A percentile compares a stretch with the other conserved stretches of the same genome.
phyloP scores from a whole-genome alignment of 1,139 yeast genomes.

The Debaryomyces sp. region DNA sequence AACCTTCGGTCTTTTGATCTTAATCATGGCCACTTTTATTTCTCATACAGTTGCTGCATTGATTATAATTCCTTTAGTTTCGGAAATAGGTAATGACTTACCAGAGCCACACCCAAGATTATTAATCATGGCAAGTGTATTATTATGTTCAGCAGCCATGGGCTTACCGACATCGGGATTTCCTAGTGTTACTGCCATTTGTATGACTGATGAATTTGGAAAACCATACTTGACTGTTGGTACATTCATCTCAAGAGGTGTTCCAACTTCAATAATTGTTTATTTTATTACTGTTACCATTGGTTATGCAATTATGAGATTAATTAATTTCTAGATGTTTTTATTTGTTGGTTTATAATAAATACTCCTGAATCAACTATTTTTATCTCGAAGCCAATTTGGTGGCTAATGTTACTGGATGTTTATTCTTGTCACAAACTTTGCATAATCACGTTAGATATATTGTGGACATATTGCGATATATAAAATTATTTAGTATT shows the following conservation, averaged over 20 bases:
- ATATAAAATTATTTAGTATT: conserved; percentile 1
- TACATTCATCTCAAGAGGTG: conserved; percentile 71
- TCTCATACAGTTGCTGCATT: conserved; percentile 80
- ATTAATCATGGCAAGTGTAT: conserved; percentile 66
- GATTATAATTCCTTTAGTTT: conserved; percentile 68
- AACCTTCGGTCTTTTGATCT: conserved; percentile 66
- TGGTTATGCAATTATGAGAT: conserved; percentile 67
- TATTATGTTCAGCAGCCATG: conserved; percentile 76
- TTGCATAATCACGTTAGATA: background rate
- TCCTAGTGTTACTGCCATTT: conserved; percentile 80
- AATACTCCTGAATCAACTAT: background rate
- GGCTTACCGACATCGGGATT: conserved; percentile 77
- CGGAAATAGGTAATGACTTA: conserved; percentile 65
- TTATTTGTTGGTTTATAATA: background rate
- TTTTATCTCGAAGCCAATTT: background rate
- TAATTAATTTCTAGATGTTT: conserved; percentile 37
- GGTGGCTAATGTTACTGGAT: background rate
- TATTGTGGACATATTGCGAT: conserved; percentile 1
- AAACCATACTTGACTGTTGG: conserved; percentile 65
- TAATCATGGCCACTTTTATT: conserved; percentile 73
- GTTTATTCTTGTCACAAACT: background rate
- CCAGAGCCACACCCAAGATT: conserved; percentile 59
- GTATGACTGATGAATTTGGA: conserved; percentile 74
- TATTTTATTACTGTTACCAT: conserved; percentile 59
- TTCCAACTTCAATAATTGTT: conserved; percentile 63